phyloP scores from a whole-genome alignment of 495 filamentous ascomycete species.

The Tuber microsphaerosporum region DNA sequence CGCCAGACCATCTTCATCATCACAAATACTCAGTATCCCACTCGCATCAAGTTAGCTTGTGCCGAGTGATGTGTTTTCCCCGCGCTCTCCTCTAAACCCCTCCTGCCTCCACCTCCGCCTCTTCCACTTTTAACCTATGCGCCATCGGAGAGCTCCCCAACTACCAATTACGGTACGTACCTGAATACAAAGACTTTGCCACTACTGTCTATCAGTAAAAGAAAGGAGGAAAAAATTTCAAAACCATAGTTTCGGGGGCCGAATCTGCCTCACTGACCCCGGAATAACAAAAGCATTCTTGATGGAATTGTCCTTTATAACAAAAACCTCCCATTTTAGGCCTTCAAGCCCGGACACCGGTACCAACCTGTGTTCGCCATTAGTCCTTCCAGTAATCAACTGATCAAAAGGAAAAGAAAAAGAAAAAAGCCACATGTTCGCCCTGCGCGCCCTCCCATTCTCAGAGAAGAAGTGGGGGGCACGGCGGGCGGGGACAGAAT shows the following conservation, averaged over 20 bases:
- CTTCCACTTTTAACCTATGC: not conserved
- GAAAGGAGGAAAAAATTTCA: not conserved
- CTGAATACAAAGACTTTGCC: conserved; percentile 93
- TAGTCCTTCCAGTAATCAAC: conserved; percentile 1
- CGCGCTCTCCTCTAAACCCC: not conserved
- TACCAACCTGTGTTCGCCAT: conserved; percentile 50
- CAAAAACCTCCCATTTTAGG: conserved; percentile 72
- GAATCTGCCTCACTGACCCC: conserved; percentile 46
- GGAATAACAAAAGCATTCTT: conserved; percentile 87
- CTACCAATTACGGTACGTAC: conserved; percentile 49
- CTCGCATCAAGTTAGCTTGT: conserved; percentile 31
- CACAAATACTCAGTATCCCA: conserved; percentile 67
- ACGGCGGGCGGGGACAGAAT: not conserved
- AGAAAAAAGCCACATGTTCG: not conserved
- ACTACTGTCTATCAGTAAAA: conserved; percentile 40
- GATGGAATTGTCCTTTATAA: conserved; percentile 58
- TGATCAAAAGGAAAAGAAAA: not conserved
- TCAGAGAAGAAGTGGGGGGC: not conserved
- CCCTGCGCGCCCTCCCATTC: not conserved
- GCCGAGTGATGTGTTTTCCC: not conserved
- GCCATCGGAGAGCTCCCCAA: not conserved
- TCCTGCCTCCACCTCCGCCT: not conserved
- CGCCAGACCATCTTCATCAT: conserved; percentile 68
- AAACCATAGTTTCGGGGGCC: not conserved
- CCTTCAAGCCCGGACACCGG: conserved; percentile 58